A percentile compares a stretch with the other conserved stretches of the same genome.
phyloP scores from a whole-genome alignment of 495 filamentous ascomycete genomes.

The Xylaria scruposa region DNA sequence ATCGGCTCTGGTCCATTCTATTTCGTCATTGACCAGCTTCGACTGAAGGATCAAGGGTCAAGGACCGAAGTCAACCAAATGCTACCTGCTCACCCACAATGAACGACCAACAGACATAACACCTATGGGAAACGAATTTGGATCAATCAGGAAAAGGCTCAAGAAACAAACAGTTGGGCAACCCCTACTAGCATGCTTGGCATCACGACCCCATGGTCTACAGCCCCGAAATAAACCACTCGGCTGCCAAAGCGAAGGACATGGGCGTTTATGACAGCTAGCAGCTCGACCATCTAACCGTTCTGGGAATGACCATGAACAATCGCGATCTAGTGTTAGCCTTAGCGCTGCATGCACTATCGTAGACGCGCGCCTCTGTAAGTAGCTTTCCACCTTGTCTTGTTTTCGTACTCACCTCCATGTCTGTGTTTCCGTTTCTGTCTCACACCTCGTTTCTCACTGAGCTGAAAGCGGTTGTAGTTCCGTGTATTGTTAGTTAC shows the following conservation, averaged over 20 bases:
- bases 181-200: slow-evolving; percentile 4
- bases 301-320: neutral
- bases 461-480: neutral
- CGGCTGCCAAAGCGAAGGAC: slow-evolving; percentile 20
- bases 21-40: neutral
- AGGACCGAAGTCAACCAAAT: neutral
- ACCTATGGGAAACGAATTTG: neutral
- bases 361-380: slow-evolving; percentile 42
- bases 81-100: neutral
- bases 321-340: slow-evolving; percentile 9
- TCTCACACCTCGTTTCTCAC: neutral
- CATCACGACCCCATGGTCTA: slow-evolving; percentile 1
- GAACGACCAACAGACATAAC: slow-evolving; percentile 1
- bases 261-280: slow-evolving; percentile 18
- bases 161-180: neutral
- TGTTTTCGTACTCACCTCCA: slow-evolving; percentile 8
- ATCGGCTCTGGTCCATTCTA: neutral
- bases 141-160: neutral
- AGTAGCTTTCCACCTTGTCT: neutral
- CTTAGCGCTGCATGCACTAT: slow-evolving; percentile 15
- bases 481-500: neutral
- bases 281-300: slow-evolving; percentile 1
- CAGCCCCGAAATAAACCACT: slow-evolving; percentile 24
- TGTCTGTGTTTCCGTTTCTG: neutral
- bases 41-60: slow-evolving; percentile 11